A percentile compares a stretch with the other conserved stretches of the same genome.
These are phyloP conservation scores for Nigrospora osmanthi DNA, from an alignment of 2,329 filamentous ascomycete species.

Conservation along the genomic window DNA sequence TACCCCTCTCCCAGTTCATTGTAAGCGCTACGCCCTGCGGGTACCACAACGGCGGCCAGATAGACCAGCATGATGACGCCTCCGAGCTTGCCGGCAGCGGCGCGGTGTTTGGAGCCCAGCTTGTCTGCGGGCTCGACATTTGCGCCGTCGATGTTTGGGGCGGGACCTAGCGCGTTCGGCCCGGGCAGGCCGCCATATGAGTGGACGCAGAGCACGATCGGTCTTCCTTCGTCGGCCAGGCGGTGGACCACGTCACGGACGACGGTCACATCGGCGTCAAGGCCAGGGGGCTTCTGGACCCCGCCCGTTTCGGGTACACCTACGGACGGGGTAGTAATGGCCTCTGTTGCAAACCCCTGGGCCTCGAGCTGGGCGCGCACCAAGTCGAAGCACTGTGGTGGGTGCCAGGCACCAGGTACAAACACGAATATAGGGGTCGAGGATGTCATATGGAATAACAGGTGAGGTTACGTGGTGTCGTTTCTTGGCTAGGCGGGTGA, in stretches of 20 bases:
- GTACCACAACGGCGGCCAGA: slow-evolving; percentile 14
- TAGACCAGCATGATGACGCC: slow-evolving; percentile 24
- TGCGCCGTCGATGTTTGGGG: too few species aligned
- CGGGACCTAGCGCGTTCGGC: slow-evolving; percentile 25
- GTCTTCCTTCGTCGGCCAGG: slow-evolving; percentile 25
- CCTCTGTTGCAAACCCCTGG: slow-evolving; percentile 17
- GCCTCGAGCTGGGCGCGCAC: slow-evolving; percentile 16
- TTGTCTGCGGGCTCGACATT: slow-evolving; percentile 11
- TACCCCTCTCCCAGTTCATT: slow-evolving; percentile 13
- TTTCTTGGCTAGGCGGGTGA: too few species aligned
- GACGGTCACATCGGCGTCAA: slow-evolving; percentile 19
- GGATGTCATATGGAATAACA: too few species aligned
- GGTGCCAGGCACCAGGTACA: slow-evolving; percentile 26
- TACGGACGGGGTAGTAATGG: slow-evolving; percentile 20
- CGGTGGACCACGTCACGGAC: slow-evolving; percentile 16
- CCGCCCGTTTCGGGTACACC: slow-evolving; percentile 4
- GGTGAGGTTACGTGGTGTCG: too few species aligned
- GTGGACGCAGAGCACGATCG: slow-evolving; percentile 33
- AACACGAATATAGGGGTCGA: slow-evolving; percentile 20
- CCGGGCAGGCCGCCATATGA: slow-evolving; percentile 33
- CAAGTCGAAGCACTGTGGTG: slow-evolving; percentile 15
- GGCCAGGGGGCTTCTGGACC: slow-evolving; percentile 5
- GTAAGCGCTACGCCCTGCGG: slow-evolving; percentile 10
- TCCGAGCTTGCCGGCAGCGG: slow-evolving; percentile 19
- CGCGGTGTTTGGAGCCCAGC: slow-evolving; percentile 20